phyloP scores from a whole-genome alignment of 371 early-diverging fungal genomes.

The Mortierella sp. region DNA sequence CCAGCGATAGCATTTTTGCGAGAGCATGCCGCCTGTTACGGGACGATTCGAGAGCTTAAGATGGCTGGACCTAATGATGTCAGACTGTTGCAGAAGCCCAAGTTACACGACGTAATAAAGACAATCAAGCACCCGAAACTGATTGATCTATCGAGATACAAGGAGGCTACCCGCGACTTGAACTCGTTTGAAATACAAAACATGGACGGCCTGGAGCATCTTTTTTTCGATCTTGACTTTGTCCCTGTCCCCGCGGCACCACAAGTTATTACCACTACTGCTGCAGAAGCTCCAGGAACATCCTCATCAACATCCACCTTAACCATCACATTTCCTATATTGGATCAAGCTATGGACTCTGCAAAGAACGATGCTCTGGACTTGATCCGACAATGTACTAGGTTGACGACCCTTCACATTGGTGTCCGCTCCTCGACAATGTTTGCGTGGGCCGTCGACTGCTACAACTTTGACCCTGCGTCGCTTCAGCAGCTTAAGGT shows the following conservation, averaged over 20 bases:
- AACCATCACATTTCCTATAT: neutral
- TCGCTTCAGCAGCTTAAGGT: constrained; percentile 55
- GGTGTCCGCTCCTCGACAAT: constrained; percentile 58
- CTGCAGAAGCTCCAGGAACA: neutral
- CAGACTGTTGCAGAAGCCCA: constrained; percentile 24
- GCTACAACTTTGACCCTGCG: constrained; percentile 50
- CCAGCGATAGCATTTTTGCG: constrained; percentile 24
- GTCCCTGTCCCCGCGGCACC: constrained; percentile 1
- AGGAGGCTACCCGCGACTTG: constrained; percentile 38
- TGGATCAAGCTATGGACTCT: neutral
- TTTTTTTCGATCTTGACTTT: constrained; percentile 31
- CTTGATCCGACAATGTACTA: constrained; percentile 15
- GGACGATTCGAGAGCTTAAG: constrained; percentile 39
- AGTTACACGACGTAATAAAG: constrained; percentile 13
- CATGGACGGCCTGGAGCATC: constrained; percentile 8
- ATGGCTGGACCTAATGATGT: constrained; percentile 40
- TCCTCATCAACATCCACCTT: neutral
- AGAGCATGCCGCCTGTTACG: constrained; percentile 15
- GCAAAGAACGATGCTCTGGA: neutral
- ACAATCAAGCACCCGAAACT: constrained; percentile 20
- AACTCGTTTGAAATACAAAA: constrained; percentile 33
- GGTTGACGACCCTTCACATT: constrained; percentile 28
- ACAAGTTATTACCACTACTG: neutral
- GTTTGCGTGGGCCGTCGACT: constrained; percentile 52
- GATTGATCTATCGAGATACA: constrained; percentile 38